Conservation (phyloP, 441 rosid genomes). For the Gossypium lobatum region DNA sequence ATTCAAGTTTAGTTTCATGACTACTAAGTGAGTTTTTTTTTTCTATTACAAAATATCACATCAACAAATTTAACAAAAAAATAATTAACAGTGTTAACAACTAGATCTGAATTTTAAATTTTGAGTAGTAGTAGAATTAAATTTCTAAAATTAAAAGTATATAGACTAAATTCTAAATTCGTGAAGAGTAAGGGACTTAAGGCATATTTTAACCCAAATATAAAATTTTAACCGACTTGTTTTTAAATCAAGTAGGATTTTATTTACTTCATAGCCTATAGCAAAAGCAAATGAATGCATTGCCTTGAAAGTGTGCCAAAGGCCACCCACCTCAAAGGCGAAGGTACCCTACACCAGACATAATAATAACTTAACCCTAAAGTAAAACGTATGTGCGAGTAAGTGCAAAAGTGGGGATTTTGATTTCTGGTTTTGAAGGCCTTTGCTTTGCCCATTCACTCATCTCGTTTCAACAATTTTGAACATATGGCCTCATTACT, state of each 20-base stretch:
- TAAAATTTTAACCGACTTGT: background rate
- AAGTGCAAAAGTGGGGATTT: background rate
- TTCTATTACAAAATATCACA: no score
- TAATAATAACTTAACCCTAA: background rate
- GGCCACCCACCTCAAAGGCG: background rate
- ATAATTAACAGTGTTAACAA: no score
- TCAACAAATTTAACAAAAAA: no score
- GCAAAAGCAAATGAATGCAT: constrained; percentile 11
- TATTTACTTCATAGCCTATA: background rate
- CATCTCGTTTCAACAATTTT: background rate
- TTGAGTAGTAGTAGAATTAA: no score
- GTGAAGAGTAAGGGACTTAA: no score
- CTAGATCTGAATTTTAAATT: no score
- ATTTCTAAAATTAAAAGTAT: no score
- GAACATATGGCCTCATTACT: background rate
- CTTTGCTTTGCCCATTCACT: background rate
- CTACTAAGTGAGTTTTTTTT: no score
- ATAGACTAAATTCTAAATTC: no score
- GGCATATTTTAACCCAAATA: no score
- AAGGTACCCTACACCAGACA: constrained; percentile 6
- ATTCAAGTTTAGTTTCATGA: no score
- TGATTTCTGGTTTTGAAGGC: background rate
- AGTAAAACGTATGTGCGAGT: background rate
- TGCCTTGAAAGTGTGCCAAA: constrained; percentile 9
- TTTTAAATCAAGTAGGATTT: no score